Base-by-base conservation (phyloP, 1,284 basidiomycete species). In the Cutaneotrichosporon sp. region DNA sequence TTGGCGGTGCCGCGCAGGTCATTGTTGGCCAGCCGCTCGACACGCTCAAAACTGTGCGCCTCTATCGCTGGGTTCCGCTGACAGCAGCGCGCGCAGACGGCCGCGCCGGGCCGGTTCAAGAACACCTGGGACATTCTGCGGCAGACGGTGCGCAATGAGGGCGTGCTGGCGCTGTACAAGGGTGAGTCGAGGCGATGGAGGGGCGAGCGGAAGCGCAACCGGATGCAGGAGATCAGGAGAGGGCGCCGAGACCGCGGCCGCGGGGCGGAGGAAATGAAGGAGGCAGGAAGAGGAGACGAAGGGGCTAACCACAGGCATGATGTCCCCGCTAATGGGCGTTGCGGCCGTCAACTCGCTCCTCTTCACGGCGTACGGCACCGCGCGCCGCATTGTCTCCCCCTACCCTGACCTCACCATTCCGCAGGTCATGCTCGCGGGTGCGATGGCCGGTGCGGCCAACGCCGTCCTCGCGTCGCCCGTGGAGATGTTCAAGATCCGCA, bases 341-440 rank as follows among this genome's bases (percentile, higher is more conserved):
- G 92, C 95, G 1, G 94, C 91, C 7, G 95, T 98, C 71, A 98
- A 98, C 80, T 95, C 92, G 13, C 84, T 98, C 20, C 85, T 98
- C 8, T 99, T 98, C 79, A 91, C 91, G 0, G 87, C 93, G 0
- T 97, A 97, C 71, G 89, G 87, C 16, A 81, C 85, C 5, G 89
- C 92, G 2, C 88, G 90, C 69, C 87, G 91, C 10, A 77, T 94
- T 53, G 85, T 98, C 50, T 93, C 91, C 0, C 94, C 95, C 0
- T 97, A 88, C 73, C 90, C 90, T 13, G 84, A 92, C 54, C 82
- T 95, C 4, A 87, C 88, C 0, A 82, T 95, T 52, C 83, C 84
- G 18, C 87, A 98, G 78, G 90, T 87, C 10, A 91, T 92, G 0
- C 76, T 86, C 0, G 95, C 95, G 0, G 95, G 95, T 0, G 86